phyloP scores from a whole-genome alignment of 306 rosid genomes.

The Cajanus cajan region DNA sequence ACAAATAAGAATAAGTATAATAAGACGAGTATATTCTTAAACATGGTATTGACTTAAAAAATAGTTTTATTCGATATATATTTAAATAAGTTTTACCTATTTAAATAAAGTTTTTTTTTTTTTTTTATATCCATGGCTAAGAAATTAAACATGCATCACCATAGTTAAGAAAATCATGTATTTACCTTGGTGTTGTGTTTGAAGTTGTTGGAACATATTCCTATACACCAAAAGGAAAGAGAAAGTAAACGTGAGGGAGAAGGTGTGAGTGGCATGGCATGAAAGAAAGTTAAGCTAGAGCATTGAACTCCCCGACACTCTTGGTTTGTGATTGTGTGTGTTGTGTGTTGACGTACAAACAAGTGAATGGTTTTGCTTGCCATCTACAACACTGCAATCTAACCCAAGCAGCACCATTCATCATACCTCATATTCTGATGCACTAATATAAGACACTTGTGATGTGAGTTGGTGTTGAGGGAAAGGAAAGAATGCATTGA shows the following conservation, averaged over 20 bases:
- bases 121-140: no score
- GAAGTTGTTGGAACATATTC: background rate
- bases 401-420: background rate
- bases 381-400: constrained; percentile 26
- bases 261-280: background rate
- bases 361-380: constrained; percentile 28
- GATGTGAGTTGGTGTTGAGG: background rate
- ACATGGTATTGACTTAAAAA: no score
- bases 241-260: background rate
- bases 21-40: no score
- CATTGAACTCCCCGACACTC: constrained; percentile 12
- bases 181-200: no score
- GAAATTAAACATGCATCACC: no score
- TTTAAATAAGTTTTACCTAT: no score
- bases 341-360: constrained; percentile 25
- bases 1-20: no score
- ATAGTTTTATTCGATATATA: no score
- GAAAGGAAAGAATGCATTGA: background rate
- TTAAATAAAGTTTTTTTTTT: no score
- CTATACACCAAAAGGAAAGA: background rate
- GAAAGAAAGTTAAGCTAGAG: background rate
- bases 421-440: background rate
- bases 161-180: no score
- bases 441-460: background rate
- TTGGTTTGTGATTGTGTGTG: background rate